A percentile compares a stretch with the other conserved stretches of the same genome.
These are phyloP conservation scores for Globisporangium takayamanum DNA, from an alignment of 352 stramenopile genomes.

Conservation along the genomic window DNA sequence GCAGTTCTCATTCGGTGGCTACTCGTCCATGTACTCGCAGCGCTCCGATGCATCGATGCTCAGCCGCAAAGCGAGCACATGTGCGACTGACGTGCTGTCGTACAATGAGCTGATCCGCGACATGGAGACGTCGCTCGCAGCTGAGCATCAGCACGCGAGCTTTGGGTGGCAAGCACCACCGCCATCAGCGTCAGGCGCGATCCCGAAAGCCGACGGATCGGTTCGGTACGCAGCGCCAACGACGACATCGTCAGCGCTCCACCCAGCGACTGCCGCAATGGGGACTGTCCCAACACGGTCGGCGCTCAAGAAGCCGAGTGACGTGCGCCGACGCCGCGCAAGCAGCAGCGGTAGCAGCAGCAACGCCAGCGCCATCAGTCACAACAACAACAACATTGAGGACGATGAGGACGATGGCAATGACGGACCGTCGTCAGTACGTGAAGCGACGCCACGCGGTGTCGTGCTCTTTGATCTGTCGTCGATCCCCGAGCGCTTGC, in stretches of 20 bases:
- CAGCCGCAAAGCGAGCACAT: slow-evolving; percentile 44
- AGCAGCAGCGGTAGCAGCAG: background rate
- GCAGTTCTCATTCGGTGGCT: slow-evolving; percentile 15
- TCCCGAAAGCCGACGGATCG: slow-evolving; percentile 3
- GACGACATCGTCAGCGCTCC: background rate
- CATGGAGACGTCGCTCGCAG: slow-evolving; percentile 32
- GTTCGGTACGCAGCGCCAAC: slow-evolving; percentile 6
- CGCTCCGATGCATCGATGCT: slow-evolving; percentile 27
- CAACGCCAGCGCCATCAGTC: background rate
- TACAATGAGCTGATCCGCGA: slow-evolving; percentile 67
- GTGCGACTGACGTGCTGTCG: slow-evolving; percentile 43
- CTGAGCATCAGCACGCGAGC: background rate
- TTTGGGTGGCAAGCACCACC: background rate
- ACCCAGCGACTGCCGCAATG: slow-evolving; percentile 1
- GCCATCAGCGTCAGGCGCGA: background rate
- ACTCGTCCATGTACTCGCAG: slow-evolving; percentile 10
- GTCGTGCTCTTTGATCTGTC: slow-evolving; percentile 48
- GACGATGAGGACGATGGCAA: slow-evolving; percentile 10
- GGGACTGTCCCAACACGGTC: slow-evolving; percentile 6
- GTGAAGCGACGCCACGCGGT: slow-evolving; percentile 16
- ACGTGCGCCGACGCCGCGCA: background rate
- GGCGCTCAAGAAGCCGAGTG: slow-evolving; percentile 5
- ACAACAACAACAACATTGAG: slow-evolving; percentile 3
- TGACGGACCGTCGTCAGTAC: slow-evolving; percentile 5
- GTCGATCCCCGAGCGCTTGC: slow-evolving; percentile 19